These are phyloP conservation scores for Colletotrichum ledebouriae DNA, from an alignment of 2,329 filamentous ascomycete genomes.

Conservation along the genomic window DNA sequence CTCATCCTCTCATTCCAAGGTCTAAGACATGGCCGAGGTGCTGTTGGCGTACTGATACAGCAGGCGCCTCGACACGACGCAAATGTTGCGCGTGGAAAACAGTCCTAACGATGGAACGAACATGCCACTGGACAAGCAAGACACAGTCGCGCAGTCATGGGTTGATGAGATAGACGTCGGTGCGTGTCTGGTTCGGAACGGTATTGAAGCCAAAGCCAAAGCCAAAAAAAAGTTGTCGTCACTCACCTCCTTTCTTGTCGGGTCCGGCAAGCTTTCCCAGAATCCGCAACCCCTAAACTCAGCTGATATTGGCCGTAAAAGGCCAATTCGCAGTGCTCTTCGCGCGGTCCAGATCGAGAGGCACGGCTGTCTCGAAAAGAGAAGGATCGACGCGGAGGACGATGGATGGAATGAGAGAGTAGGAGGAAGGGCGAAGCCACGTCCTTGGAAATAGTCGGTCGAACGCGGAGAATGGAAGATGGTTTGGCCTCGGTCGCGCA, in stretches of 20 bases:
- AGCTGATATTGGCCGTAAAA: conserved; percentile 47
- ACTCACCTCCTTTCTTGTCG: conserved; percentile 41
- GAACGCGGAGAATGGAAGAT: conserved; percentile 42
- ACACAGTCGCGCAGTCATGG: conserved; percentile 14
- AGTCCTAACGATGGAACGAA: conserved; percentile 4
- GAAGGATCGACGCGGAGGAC: conserved; percentile 35
- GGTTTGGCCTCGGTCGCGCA: conserved; percentile 43
- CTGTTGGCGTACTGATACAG: conserved; percentile 6
- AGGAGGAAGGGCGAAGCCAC: conserved; percentile 28
- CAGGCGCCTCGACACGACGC: conserved; percentile 25
- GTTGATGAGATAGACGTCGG: not conserved
- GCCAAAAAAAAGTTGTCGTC: conserved; percentile 24
- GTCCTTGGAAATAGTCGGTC: conserved; percentile 38
- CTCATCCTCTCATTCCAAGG: conserved; percentile 38
- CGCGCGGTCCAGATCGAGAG: conserved; percentile 39
- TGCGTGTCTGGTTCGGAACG: not conserved
- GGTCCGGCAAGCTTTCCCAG: conserved; percentile 44
- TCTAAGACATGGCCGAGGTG: conserved; percentile 44
- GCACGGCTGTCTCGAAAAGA: conserved; percentile 13
- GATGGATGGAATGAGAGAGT: conserved; percentile 37
- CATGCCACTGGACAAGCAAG: conserved; percentile 19
- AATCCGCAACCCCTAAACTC: conserved; percentile 47
- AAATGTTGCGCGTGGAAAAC: conserved; percentile 22
- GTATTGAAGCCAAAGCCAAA: not conserved
- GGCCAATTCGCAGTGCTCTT: conserved; percentile 44